These are phyloP conservation scores for Jasminum sambac DNA, from an alignment of 257 asterid species.

Conservation along the genomic window DNA sequence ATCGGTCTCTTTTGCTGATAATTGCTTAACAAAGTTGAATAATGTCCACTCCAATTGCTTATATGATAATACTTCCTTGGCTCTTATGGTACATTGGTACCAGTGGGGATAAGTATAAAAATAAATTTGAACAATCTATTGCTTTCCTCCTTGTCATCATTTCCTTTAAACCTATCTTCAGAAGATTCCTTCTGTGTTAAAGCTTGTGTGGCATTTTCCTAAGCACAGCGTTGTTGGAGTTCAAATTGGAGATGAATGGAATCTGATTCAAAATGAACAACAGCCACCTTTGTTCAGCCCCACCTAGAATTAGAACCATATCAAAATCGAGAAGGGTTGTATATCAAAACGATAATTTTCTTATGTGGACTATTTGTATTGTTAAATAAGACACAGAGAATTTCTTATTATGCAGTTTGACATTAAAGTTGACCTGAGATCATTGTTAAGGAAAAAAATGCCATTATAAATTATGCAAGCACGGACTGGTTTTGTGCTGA, in stretches of 20 bases:
- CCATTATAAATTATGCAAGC: not conserved
- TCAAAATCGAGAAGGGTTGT: not conserved
- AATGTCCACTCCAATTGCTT: not conserved
- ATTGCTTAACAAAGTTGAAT: not conserved
- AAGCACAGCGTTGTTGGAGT: not conserved
- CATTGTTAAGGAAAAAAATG: not conserved
- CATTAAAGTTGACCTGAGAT: not conserved
- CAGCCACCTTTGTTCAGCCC: not conserved
- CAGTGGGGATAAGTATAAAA: not conserved
- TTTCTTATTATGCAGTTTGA: not conserved
- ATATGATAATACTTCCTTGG: not conserved
- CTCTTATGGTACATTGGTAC: not conserved
- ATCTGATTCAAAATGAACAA: not conserved
- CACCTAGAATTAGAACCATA: not conserved
- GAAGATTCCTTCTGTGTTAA: too few species aligned
- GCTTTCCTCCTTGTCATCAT: not conserved
- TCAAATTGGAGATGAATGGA: not conserved
- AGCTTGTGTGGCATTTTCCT: not conserved
- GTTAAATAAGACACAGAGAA: not conserved
- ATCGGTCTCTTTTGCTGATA: slow-evolving; percentile 19
- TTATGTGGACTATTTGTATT: not conserved
- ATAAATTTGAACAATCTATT: too few species aligned
- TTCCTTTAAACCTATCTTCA: not conserved
- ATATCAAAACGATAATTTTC: not conserved
- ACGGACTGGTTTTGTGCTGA: too few species aligned